Percentiles rank a stretch among this genome's conserved stretches.
phyloP scores from a whole-genome alignment of 2,329 filamentous ascomycete species.

The Aspergillus phoenicis region DNA sequence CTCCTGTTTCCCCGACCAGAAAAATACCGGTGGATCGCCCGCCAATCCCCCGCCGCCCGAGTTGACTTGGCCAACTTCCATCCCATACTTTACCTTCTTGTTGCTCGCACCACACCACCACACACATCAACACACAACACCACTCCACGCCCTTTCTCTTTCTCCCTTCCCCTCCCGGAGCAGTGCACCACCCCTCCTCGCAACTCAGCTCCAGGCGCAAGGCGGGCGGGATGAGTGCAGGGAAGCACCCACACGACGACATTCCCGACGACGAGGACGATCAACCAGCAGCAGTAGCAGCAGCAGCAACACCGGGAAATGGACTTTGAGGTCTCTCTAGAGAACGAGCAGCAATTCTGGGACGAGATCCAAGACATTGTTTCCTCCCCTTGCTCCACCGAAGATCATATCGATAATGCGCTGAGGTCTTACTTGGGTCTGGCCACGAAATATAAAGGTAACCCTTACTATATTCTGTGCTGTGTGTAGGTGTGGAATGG shows the following conservation, averaged over 20 bases:
- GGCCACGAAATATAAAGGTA: slow-evolving; percentile 70
- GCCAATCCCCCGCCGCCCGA: slow-evolving; percentile 4
- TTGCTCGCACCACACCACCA: neutral
- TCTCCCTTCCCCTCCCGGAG: neutral
- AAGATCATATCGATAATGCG: slow-evolving; percentile 77
- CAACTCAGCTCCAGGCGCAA: slow-evolving; percentile 22
- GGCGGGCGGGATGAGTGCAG: slow-evolving; percentile 39
- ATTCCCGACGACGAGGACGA: slow-evolving; percentile 35
- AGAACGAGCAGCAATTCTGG: slow-evolving; percentile 88
- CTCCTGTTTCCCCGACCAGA: neutral
- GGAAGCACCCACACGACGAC: slow-evolving; percentile 24
- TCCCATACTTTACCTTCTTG: neutral
- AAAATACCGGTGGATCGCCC: neutral
- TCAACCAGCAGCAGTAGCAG: slow-evolving; percentile 20
- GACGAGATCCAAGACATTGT: slow-evolving; percentile 71
- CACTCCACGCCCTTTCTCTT: neutral
- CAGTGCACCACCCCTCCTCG: neutral
- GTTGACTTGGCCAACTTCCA: neutral
- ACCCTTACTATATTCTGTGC: no score
- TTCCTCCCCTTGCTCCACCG: slow-evolving; percentile 59
- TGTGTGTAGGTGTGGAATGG: no score
- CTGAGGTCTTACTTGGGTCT: slow-evolving; percentile 82
- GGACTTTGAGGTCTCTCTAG: slow-evolving; percentile 71
- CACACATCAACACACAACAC: no score
- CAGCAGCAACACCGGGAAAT: slow-evolving; percentile 49